Conservation (phyloP, 1,284 basidiomycete genomes). For the Lignosus rhinocerotis region DNA sequence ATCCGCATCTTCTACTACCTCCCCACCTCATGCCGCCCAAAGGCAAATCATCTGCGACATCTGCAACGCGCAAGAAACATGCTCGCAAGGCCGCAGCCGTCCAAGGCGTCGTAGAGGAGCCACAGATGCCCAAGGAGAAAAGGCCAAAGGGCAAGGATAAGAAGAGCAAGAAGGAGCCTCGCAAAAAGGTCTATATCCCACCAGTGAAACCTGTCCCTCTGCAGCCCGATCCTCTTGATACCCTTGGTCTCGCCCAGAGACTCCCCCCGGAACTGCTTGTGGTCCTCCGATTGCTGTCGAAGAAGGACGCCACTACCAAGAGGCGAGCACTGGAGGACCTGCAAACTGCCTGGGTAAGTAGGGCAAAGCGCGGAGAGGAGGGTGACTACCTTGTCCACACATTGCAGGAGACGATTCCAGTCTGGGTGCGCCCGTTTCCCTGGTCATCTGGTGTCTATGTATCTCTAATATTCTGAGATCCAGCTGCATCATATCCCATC, state of each 20-base stretch:
- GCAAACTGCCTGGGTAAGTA: constrained; percentile 66
- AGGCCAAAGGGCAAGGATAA: constrained; percentile 48
- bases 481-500: constrained; percentile 87
- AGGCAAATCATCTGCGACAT: constrained; percentile 72
- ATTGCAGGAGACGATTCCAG: constrained; percentile 71
- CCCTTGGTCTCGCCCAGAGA: constrained; percentile 76
- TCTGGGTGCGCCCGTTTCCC: constrained; percentile 70
- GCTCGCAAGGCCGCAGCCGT: constrained; percentile 57
- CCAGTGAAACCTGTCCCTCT: constrained; percentile 85
- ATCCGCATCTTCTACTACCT: not conserved
- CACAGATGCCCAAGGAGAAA: constrained; percentile 44
- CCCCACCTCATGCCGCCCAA: constrained; percentile 34
- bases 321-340: constrained; percentile 88
- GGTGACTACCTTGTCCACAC: constrained; percentile 47
- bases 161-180: constrained; percentile 68
- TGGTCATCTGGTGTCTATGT: not conserved
- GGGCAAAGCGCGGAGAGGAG: constrained; percentile 40
- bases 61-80: constrained; percentile 86
- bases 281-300: constrained; percentile 78
- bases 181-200: constrained; percentile 80
- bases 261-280: constrained; percentile 86
- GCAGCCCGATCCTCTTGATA: constrained; percentile 89
- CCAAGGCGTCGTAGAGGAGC: constrained; percentile 28
- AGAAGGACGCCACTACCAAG: constrained; percentile 92
- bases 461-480: not conserved